Base-by-base conservation (phyloP, 1,139 yeast genomes). In the Yamadazyma spencermartinsiae region DNA sequence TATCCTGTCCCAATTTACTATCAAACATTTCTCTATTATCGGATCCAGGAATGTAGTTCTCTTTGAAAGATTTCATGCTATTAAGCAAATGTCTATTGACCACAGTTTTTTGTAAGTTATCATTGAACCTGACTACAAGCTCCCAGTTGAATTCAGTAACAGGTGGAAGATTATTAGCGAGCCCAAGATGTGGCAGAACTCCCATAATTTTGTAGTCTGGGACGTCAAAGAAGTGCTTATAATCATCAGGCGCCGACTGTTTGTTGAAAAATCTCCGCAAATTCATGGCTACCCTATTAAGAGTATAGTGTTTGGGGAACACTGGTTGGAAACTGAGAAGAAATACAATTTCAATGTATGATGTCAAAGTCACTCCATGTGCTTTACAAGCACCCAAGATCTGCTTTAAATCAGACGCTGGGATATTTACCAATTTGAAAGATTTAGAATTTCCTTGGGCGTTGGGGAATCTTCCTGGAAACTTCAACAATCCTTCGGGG, bases 71-170 rank as follows among this genome's bases (percentile, higher is more conserved):
- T 15, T 56, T 50, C 35, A 55, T 36, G 17, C 50, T 37, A 41
- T 64, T 58, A 33, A 69, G 50, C 7, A 63, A 49, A 29, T 55
- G 46, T 11, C 48, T 51, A 38, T 68, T 66, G 4, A 41, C 30
- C 11, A 54, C 48, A 8, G 58, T 49, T 2, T 35, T 35, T 3
- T 41, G 27, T 33, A 68, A 48, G 34, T 59, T 52, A 0, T 32
- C 27, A 37, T 56, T 60, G 12, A 64, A 44, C 9, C 41, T 35
- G 18, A 52, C 38, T 1, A 62, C 74, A 7, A 46, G 24, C 5
- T 62, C 64, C 77, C 77, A 72, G 4, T 63, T 55, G 37, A 70
- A 65, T 13, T 53, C 51, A 2, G 46, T 36, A 3, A 62, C 27
- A 3, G 73, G 73, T 1, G 68, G 61, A 10, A 61, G 40, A 17